Evolutionary conservation across 2,329 filamentous ascomycete species (phyloP).

Genomic region (Stachybotrys echinatus): DNA sequence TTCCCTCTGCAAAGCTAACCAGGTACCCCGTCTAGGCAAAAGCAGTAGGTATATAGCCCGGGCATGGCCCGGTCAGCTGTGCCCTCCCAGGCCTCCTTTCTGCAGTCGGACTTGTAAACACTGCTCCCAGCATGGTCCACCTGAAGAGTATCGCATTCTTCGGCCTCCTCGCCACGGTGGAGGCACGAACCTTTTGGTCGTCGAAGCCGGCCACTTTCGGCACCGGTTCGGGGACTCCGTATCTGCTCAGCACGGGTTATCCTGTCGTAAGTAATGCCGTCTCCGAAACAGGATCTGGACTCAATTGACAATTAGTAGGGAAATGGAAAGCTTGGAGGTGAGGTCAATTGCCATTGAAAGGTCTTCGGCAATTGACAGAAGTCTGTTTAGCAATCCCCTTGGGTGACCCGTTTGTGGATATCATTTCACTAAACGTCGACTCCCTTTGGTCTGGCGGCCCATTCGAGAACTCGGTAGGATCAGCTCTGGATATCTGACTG

Average conservation of each 20-base stretch:
- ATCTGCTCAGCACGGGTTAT: slow-evolving; percentile 11
- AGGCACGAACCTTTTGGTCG: slow-evolving; percentile 4
- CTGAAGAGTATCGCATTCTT: background rate
- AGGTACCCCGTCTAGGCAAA: no score
- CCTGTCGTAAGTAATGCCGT: background rate
- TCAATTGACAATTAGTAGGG: slow-evolving; percentile 1
- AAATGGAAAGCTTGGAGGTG: slow-evolving; percentile 12
- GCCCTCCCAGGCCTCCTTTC: no score
- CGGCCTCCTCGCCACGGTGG: background rate
- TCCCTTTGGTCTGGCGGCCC: slow-evolving; percentile 13
- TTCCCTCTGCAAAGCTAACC: no score
- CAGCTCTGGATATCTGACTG: no score
- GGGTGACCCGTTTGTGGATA: slow-evolving; percentile 8
- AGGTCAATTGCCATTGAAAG: background rate
- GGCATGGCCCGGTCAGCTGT: no score
- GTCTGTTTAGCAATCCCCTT: slow-evolving; percentile 8
- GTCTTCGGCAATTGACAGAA: background rate
- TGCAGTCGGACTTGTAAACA: no score
- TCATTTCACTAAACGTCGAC: slow-evolving; percentile 8
- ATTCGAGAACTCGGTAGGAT: slow-evolving; percentile 8
- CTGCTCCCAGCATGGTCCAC: background rate
- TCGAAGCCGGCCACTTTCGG: slow-evolving; percentile 5
- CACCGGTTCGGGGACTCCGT: slow-evolving; percentile 1
- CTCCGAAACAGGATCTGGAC: background rate
- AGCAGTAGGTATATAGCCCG: no score